Evolutionary conservation across 2,329 filamentous ascomycete genomes (phyloP), one percentile per base, ranked within the genome.

Genomic region (Pestalotiopsis fici): DNA sequence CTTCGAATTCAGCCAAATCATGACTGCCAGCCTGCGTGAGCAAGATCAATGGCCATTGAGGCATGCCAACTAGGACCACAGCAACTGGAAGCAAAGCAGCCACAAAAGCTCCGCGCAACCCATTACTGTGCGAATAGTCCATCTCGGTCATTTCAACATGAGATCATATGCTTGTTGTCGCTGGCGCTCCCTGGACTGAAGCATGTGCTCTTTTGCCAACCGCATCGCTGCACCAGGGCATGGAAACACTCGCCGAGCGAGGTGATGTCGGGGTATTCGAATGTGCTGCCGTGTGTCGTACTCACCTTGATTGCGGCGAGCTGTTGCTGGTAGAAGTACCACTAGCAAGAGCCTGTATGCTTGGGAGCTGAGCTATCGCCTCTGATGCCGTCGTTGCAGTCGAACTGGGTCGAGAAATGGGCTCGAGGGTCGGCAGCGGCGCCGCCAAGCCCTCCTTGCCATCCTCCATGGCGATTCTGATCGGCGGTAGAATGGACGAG

Each of bases 321-420:
- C 75, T 79, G 18, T 27, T 35, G 12, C 78, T 77, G 21, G 79
- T 75, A 31, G 78, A 78, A 69, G 77, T 80, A 56, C 76, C 81
- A 28, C 81, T 76, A 47, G 83, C 82, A 59, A 87, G 76, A 3
- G 82, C 78, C 13, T 83, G 79, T 37, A 87, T 82, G 39, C 79
- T 81, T 9, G 85, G 80, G 50, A 87, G 75, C 55, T 87, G 84
- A 18, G 80, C 78, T 66, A 81, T 74, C 18, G 83, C 67, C 18
- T 65, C 57, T 28, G 72, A 83, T 21, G 79, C 80, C 23, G 82
- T 79, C 1, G 83, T 83, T 3, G 86, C 85, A 2, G 83, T 82
- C 37, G 85, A 85, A 71, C 80, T 83, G 25, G 83, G 83, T 71
- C 83, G 80, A 35, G 86, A 85, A 67, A 85, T 82, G 21, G 83